Percentiles rank a stretch among this genome's conserved stretches.
Conservation (phyloP, 805 yeast species). For the Zygotorulaspora sp. region DNA sequence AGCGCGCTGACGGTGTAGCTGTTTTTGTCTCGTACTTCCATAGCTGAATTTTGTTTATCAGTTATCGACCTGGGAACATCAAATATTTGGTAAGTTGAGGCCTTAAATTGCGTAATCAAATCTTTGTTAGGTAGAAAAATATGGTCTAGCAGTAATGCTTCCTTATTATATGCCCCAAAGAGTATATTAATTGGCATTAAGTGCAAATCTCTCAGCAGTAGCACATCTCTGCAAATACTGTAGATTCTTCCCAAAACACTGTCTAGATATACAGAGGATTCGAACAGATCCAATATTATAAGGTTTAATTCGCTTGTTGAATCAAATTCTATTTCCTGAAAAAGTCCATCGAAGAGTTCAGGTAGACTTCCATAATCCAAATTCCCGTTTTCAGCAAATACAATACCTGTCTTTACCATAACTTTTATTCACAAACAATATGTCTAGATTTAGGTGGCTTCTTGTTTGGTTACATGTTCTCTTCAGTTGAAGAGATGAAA, state of each 20-base stretch:
- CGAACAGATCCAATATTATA: conserved; percentile 19
- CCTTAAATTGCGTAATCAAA: conserved; percentile 1
- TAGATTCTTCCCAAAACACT: conserved; percentile 28
- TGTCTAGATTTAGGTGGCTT: too few species aligned
- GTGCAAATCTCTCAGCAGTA: conserved; percentile 16
- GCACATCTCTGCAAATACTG: conserved; percentile 26
- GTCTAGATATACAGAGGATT: conserved; percentile 24
- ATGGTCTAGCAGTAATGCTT: conserved; percentile 17
- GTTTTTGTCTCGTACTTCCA: conserved; percentile 16
- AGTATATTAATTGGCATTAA: conserved; percentile 28
- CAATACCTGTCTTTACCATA: conserved; percentile 19
- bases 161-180: conserved; percentile 15
- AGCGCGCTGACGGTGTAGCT: conserved; percentile 50
- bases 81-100: conserved; percentile 5
- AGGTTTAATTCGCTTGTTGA: conserved; percentile 20
- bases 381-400: conserved; percentile 13
- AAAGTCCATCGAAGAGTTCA: conserved; percentile 6
- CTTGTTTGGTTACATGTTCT: too few species aligned
- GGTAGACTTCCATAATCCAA: conserved; percentile 9
- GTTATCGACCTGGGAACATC: conserved; percentile 5
- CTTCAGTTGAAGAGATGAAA: too few species aligned
- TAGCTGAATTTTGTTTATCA: background rate
- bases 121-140: conserved; percentile 13
- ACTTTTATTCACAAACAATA: background rate
- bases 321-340: conserved; percentile 10